Conservation (phyloP, 2,329 filamentous ascomycete species). For the Colletotrichum orchidophilum region DNA sequence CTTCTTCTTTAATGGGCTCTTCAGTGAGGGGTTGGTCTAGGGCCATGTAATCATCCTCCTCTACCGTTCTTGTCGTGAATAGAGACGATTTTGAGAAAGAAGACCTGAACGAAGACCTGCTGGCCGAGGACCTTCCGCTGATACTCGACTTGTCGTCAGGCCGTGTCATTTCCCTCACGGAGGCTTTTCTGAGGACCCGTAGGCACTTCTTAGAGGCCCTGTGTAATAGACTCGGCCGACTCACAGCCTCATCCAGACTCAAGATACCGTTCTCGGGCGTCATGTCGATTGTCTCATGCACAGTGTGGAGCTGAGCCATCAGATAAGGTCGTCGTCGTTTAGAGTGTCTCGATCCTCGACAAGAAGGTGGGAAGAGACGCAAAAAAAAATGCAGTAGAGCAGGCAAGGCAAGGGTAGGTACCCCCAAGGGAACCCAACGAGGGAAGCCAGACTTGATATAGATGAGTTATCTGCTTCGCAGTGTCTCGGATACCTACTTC, state of each 20-base stretch:
- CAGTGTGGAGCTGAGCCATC: not conserved
- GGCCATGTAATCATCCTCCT: not conserved
- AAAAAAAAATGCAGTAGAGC: not conserved
- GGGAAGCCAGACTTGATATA: conserved; percentile 13
- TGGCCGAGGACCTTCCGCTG: not conserved
- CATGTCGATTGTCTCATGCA: not conserved
- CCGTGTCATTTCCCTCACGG: not conserved
- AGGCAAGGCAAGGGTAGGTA: not conserved
- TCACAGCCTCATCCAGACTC: not conserved
- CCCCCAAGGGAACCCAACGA: not conserved
- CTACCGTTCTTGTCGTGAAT: not conserved
- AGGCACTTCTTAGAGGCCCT: conserved; percentile 2
- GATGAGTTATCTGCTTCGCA: conserved; percentile 14
- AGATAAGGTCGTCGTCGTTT: not conserved
- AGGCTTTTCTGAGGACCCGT: not conserved
- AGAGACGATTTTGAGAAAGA: not conserved
- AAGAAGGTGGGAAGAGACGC: not conserved
- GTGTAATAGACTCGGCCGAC: not conserved
- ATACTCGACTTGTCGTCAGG: not conserved
- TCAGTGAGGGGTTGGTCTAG: not conserved
- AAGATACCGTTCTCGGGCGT: not conserved
- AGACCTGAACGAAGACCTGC: not conserved
- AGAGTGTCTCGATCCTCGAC: not conserved
- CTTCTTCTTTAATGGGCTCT: not conserved
- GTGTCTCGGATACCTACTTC: conserved; percentile 26